These are phyloP conservation scores for Macrolepiota fuliginosa DNA, from an alignment of 768 basidiomycete genomes.

Conservation along the genomic window DNA sequence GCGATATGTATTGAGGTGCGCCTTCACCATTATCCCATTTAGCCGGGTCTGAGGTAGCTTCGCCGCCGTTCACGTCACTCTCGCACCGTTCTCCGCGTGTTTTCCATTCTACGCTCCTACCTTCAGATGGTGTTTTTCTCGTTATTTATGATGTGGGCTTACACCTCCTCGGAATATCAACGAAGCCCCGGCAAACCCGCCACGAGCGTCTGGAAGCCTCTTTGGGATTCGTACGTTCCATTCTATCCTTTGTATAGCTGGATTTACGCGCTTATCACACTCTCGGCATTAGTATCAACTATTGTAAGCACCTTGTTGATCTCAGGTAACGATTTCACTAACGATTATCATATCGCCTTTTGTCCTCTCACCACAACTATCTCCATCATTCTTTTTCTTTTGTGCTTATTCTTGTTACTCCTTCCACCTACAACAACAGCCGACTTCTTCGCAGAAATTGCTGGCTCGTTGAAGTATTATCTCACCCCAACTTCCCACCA, in stretches of 20 bases:
- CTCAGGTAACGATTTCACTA: not conserved
- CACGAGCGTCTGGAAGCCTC: constrained; percentile 65
- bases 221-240: constrained; percentile 61
- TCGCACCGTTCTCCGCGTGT: not conserved
- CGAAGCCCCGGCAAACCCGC: constrained; percentile 31
- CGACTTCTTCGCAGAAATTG: constrained; percentile 70
- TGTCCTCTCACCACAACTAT: not conserved
- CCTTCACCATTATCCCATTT: not conserved
- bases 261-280: not conserved
- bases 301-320: constrained; percentile 18
- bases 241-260: constrained; percentile 16
- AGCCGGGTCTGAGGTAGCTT: constrained; percentile 8
- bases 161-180: constrained; percentile 66
- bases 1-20: constrained; percentile 80
- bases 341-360: not conserved
- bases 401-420: not conserved
- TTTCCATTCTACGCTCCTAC: constrained; percentile 1
- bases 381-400: not conserved
- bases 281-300: constrained; percentile 27
- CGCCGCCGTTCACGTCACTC: not conserved
- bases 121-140: constrained; percentile 82
- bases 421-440: constrained; percentile 27
- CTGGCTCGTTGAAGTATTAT: constrained; percentile 61
- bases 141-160: constrained; percentile 80
- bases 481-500: constrained; percentile 10